phyloP scores from a whole-genome alignment of 176 grass and related monocot species.

The Oryza coarctata region DNA sequence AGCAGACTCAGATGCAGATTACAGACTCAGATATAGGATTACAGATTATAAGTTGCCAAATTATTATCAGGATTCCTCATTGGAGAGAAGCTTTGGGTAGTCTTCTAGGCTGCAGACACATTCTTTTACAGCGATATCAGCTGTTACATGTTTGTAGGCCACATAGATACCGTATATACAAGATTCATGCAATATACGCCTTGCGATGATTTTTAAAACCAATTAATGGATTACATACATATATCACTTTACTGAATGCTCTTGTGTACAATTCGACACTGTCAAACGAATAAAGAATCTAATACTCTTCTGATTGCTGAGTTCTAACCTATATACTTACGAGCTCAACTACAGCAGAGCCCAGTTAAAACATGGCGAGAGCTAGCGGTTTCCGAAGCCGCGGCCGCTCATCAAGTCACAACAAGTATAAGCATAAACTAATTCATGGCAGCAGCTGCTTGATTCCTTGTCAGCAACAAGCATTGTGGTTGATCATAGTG shows the following conservation, averaged over 20 bases:
- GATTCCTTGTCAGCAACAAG: not conserved
- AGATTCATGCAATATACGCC: not conserved
- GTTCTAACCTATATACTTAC: not conserved
- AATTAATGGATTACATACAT: not conserved
- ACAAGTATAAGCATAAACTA: not conserved
- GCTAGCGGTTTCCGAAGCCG: not conserved
- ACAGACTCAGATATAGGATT: constrained; percentile 30
- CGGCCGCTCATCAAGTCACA: not conserved
- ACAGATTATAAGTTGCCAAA: not conserved
- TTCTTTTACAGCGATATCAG: constrained; percentile 4
- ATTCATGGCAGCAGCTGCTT: not conserved
- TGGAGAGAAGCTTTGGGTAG: not conserved
- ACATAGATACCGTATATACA: constrained; percentile 22
- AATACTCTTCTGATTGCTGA: not conserved
- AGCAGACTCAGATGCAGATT: not conserved
- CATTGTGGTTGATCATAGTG: too few relatives aligned
- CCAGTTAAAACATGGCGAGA: not conserved
- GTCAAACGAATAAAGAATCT: not conserved
- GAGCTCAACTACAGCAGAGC: not conserved
- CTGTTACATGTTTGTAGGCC: constrained; percentile 13
- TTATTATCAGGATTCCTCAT: constrained; percentile 7
- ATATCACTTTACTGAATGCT: not conserved
- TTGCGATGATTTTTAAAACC: not conserved
- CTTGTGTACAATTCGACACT: not conserved
- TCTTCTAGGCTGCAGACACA: constrained; percentile 12